A percentile compares a stretch with the other conserved stretches of the same genome.
Evolutionary conservation across 192 early-diverging fungal species (phyloP).

Genomic region (Entophlyctis helioformis): DNA sequence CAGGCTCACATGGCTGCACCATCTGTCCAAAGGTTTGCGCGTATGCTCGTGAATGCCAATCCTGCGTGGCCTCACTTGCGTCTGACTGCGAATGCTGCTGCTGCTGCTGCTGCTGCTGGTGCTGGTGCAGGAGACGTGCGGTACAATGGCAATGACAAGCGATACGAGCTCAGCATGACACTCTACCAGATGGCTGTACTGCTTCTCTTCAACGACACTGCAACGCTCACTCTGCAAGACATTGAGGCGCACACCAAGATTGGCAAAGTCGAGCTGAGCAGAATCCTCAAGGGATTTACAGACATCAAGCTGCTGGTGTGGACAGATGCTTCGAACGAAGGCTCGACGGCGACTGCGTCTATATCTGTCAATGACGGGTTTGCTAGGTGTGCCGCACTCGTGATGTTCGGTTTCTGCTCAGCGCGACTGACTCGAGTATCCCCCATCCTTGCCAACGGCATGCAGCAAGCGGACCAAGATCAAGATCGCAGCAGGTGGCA

Average conservation of each 20-base stretch:
- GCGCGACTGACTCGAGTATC: no score
- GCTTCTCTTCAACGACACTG: constrained; percentile 50
- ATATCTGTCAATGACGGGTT: constrained; percentile 36
- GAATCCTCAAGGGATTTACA: constrained; percentile 47
- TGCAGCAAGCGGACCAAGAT: constrained; percentile 71
- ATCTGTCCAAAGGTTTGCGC: constrained; percentile 56
- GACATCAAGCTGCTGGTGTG: constrained; percentile 36
- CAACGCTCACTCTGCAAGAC: constrained; percentile 32
- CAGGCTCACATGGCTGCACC: constrained; percentile 70
- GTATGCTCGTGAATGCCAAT: not conserved
- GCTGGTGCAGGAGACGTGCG: constrained; percentile 48
- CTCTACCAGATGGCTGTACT: constrained; percentile 59
- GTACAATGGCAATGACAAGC: constrained; percentile 54
- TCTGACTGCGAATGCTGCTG: not conserved
- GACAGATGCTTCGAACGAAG: not conserved
- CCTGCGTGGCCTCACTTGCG: not conserved
- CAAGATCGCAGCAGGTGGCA: constrained; percentile 48
- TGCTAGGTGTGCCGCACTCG: constrained; percentile 45
- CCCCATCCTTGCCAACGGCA: no score
- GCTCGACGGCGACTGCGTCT: not conserved
- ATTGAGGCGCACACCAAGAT: constrained; percentile 44
- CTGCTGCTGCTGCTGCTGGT: no score
- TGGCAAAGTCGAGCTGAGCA: constrained; percentile 34
- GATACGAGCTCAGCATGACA: constrained; percentile 66
- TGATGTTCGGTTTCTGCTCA: no score